phyloP scores from a whole-genome alignment of 257 asterid genomes.

The Rhazya stricta region DNA sequence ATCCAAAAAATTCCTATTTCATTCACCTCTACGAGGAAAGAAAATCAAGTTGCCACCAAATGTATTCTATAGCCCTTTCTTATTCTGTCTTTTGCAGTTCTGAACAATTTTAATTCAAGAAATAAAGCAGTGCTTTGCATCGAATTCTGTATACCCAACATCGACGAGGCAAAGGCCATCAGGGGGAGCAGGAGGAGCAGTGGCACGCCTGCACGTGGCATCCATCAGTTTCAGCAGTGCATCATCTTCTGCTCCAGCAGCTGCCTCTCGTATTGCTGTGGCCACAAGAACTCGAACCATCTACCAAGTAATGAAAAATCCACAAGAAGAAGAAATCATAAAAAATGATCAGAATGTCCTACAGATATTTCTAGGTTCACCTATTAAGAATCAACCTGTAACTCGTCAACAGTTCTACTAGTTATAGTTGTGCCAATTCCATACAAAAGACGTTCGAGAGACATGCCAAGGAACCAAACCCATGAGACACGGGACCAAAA shows the following conservation, averaged over 20 bases:
- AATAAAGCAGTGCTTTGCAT: slow-evolving; percentile 49
- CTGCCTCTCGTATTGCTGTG: slow-evolving; percentile 87
- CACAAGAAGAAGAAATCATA: not conserved
- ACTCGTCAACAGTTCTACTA: not conserved
- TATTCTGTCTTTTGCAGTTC: not conserved
- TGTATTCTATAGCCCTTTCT: not conserved
- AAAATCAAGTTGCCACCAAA: not conserved
- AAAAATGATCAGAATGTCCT: not conserved
- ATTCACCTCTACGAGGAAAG: not conserved
- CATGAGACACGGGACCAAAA: not conserved
- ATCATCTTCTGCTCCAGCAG: slow-evolving; percentile 86
- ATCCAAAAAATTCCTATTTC: too few species aligned
- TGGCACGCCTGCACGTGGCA: slow-evolving; percentile 92
- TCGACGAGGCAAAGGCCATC: slow-evolving; percentile 93
- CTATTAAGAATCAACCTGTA: not conserved
- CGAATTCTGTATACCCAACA: slow-evolving; percentile 77
- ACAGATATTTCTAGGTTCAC: not conserved
- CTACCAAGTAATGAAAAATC: slow-evolving; percentile 31
- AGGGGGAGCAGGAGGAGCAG: slow-evolving; percentile 96
- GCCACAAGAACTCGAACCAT: slow-evolving; percentile 98
- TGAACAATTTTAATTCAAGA: slow-evolving; percentile 26
- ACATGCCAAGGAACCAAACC: not conserved
- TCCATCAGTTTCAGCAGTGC: slow-evolving; percentile 78
- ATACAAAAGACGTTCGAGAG: not conserved
- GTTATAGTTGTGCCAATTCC: not conserved